Percentiles rank a stretch among this genome's conserved stretches.
Conservation (phyloP, 2,329 filamentous ascomycete genomes). For the Bretziella fagacearum region DNA sequence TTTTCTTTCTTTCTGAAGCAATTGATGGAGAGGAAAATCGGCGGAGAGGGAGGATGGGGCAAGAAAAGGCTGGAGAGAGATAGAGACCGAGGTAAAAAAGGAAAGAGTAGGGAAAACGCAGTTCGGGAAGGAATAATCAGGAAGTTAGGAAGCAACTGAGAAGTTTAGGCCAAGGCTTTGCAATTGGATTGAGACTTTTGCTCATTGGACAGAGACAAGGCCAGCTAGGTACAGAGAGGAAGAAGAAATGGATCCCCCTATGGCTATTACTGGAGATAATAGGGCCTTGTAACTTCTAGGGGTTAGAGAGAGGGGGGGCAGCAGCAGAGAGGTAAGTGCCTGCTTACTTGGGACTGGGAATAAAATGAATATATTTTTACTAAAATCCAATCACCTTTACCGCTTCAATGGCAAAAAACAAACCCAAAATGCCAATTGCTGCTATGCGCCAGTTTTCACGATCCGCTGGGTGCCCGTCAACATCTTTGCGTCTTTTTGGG, state of each 20-base stretch:
- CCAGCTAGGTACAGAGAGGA: background rate
- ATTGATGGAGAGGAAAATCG: slow-evolving; percentile 4
- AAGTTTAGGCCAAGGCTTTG: slow-evolving; percentile 8
- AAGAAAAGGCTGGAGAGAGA: background rate
- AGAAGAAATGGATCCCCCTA: background rate
- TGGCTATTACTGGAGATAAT: slow-evolving; percentile 1
- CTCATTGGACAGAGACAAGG: slow-evolving; percentile 1
- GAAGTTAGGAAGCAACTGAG: slow-evolving; percentile 7
- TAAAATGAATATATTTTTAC: background rate
- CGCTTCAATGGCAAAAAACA: background rate
- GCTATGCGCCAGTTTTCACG: background rate
- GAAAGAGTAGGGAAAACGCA: slow-evolving; percentile 5
- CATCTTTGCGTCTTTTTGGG: too few species aligned
- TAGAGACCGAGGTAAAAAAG: slow-evolving; percentile 4
- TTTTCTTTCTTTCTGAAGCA: slow-evolving; percentile 1
- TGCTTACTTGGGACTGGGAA: background rate
- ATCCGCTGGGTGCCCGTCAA: background rate
- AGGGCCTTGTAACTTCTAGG: background rate
- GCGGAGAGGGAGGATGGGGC: background rate
- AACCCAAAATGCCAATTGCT: background rate
- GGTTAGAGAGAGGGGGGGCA: background rate
- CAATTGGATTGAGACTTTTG: slow-evolving; percentile 8
- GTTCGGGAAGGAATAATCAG: slow-evolving; percentile 11
- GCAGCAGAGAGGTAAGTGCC: background rate
- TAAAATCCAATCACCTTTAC: background rate